A percentile compares a stretch with the other conserved stretches of the same genome.
Evolutionary conservation across 1,139 yeast species (phyloP).

Genomic region (Spathaspora sp.): DNA sequence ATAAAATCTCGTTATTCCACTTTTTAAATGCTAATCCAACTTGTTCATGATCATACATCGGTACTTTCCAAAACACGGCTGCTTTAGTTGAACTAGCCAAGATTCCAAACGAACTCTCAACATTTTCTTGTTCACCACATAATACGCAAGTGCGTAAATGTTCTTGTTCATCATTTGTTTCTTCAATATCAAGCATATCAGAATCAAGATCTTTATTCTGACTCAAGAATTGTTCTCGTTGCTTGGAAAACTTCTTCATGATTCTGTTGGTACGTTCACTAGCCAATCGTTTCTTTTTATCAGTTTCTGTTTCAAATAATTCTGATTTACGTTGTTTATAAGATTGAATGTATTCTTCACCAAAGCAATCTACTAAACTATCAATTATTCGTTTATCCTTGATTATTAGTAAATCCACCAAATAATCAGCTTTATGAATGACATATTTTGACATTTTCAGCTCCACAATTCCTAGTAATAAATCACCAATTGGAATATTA

Average conservation of each 20-base stretch:
- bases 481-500: constrained; percentile 55
- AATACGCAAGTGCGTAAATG: constrained; percentile 51
- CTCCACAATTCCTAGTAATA: constrained; percentile 51
- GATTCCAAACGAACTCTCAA: constrained; percentile 52
- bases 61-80: constrained; percentile 50
- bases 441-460: constrained; percentile 50
- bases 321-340: constrained; percentile 32
- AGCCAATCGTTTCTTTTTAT: constrained; percentile 44
- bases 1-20: constrained; percentile 18
- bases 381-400: constrained; percentile 51
- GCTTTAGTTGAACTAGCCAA: constrained; percentile 41
- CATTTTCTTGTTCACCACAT: constrained; percentile 60
- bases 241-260: constrained; percentile 42
- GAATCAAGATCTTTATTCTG: constrained; percentile 25
- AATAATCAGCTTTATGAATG: constrained; percentile 52
- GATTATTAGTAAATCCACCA: constrained; percentile 49
- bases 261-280: constrained; percentile 38
- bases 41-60: constrained; percentile 20
- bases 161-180: constrained; percentile 9
- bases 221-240: constrained; percentile 37
- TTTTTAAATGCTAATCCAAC: constrained; percentile 24
- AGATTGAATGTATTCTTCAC: constrained; percentile 49
- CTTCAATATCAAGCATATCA: constrained; percentile 10
- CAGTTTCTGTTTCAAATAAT: constrained; percentile 35
- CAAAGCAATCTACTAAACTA: constrained; percentile 55